Evolutionary conservation across 257 asterid genomes (phyloP), one percentile per base, ranked within the genome.

Genomic region (Verbascum thapsus): DNA sequence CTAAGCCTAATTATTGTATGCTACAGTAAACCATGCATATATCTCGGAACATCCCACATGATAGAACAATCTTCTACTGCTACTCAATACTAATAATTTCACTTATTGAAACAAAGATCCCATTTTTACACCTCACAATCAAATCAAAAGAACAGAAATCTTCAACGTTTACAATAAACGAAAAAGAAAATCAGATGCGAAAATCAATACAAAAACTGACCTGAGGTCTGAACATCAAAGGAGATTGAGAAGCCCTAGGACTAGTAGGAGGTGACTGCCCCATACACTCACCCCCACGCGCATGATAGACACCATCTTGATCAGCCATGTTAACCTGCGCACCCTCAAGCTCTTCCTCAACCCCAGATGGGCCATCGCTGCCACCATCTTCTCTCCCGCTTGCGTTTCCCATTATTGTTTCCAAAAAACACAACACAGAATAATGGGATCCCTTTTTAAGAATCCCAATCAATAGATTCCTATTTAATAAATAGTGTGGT

Each of bases 241-340:
- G 98, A 2, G 96, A 84, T 19, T 77, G 94, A 62, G 95, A 81
- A 73, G 87, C 91, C 80, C 95, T 84, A 56, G 96, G 98, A 72
- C 98, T 88, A 12, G 95, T 77, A 64, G 95, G 98, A 15, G 96
- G 96, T 3, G 94, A 84, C 64, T 91, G 95, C 40, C 85, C 97
- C 88, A 86, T 81, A 52, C 78, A 72, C 64, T 83, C 92, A 7
- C 78, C 80, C 54, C 44, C 81, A 16, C 13, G 70, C 3, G 12
- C 37, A 62, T 45, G 67, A 68, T 74, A 39, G 64, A 52, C 71
- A 37, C 22, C 80, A 30, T 76, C 88, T 39, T 64, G 86, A 52
- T 78, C 78, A 60, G 72, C 78, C 77, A 82, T 73, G 80, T 66
- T 70, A 72, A 74, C 82, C 66, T 74, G 84, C 69, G 64, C 71